Percentiles rank a stretch among this genome's conserved stretches.
These are phyloP conservation scores for Colletotrichum agaves DNA, from an alignment of 2,329 filamentous ascomycete species.

Conservation along the genomic window DNA sequence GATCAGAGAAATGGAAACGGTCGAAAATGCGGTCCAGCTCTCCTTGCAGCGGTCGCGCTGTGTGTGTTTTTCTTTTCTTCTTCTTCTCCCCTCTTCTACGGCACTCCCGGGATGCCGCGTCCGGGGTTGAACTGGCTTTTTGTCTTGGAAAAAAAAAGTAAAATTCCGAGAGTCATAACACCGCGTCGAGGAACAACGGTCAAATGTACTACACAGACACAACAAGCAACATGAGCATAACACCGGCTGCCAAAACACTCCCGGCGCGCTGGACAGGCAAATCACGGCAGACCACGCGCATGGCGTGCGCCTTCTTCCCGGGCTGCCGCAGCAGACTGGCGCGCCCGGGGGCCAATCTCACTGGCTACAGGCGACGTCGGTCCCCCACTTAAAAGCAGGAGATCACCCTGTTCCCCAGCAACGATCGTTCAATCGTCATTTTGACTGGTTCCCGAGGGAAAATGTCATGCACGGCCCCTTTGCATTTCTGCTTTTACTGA, in stretches of 20 bases:
- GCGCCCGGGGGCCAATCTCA: no score
- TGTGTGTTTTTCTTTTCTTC: background rate
- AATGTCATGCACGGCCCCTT: conserved; percentile 10
- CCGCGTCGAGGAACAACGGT: conserved; percentile 1
- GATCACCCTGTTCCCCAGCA: conserved; percentile 37
- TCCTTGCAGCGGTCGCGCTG: conserved; percentile 8
- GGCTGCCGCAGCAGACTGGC: background rate
- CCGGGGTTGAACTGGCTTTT: background rate
- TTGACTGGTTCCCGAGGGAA: background rate
- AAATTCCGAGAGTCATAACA: no score
- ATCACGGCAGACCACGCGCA: conserved; percentile 20
- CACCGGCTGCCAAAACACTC: background rate
- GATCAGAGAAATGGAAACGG: conserved; percentile 4
- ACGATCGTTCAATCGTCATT: background rate
- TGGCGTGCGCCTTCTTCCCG: background rate
- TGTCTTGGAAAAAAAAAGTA: background rate
- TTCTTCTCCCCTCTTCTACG: background rate
- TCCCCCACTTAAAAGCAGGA: conserved; percentile 20
- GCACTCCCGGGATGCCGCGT: no score
- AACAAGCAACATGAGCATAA: background rate
- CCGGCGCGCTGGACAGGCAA: conserved; percentile 10
- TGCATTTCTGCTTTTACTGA: background rate
- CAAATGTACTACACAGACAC: background rate
- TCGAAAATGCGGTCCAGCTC: background rate
- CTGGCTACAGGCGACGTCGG: background rate